Evolutionary conservation across 2,329 filamentous ascomycete species (phyloP), one percentile per base, ranked within the genome.

Genomic region (Penicillium olsonii): DNA sequence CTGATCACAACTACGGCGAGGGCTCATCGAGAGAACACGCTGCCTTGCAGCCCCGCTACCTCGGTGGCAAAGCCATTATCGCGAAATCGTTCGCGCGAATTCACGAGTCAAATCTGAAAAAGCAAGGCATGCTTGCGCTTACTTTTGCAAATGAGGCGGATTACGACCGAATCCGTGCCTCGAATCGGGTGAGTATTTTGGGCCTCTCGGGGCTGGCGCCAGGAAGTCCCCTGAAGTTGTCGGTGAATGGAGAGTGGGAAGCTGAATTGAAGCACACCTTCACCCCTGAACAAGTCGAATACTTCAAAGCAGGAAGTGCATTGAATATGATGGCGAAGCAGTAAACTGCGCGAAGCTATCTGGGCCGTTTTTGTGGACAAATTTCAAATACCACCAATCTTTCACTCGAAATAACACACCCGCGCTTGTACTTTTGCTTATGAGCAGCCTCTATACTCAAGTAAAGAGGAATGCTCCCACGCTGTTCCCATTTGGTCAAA

Each of bases 91-190:
- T 97, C 70, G 92, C 92, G 67, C 92, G 92, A 87, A 97, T 97
- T 70, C 92, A 97, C 83, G 92, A 97, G 83, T 97, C 92, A 80
- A 97, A 97, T 84, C 78, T 97, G 80, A 97, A 97, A 89, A 97
- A 97, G 87, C 92, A 97, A 84, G 92, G 92, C 76, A 96, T 97
- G 91, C 87, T 97, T 78, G 92, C 92, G 67, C 83, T 97, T 61
- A 96, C 91, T 65, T 97, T 97, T 78, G 77, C 84, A 48, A 85
- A 96, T 70, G 35, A 37, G 17, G 35, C 35, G 4, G 35, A 37
- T 7, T 37, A 37, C 11, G 35, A 37, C 14, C 39, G 38, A 5
- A 48, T 48, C 12, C 22, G 18, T 17, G 8, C 39, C 5, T 29
- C 39, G 1, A 39, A 48, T 39, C 45, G 31, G n/a, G 7, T 48